These are phyloP conservation scores for Pythium phragmitis DNA, from an alignment of 352 stramenopile species.

Conservation along the genomic window DNA sequence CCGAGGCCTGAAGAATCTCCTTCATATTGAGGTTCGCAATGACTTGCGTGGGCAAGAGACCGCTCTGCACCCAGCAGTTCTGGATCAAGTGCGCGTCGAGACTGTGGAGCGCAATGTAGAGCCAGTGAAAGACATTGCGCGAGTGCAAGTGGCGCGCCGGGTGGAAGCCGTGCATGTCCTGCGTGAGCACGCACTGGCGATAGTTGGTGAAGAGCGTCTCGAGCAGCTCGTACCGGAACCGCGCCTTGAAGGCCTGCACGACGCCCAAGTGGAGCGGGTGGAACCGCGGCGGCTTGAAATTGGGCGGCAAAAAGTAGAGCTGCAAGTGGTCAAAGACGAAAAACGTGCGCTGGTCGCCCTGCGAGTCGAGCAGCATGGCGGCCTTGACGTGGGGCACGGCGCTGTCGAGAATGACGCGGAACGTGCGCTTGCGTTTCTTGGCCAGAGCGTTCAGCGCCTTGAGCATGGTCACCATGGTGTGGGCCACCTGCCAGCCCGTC, in stretches of 20 bases:
- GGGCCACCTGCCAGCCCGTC: conserved; percentile 74
- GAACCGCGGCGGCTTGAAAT: conserved; percentile 72
- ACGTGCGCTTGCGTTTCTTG: conserved; percentile 70
- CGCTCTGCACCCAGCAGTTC: conserved; percentile 72
- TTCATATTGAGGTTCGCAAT: conserved; percentile 72
- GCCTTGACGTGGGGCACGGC: conserved; percentile 83
- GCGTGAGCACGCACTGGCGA: conserved; percentile 44
- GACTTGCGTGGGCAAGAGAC: conserved; percentile 60
- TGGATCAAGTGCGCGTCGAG: conserved; percentile 70
- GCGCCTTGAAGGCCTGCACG: conserved; percentile 78
- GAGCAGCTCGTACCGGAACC: conserved; percentile 76
- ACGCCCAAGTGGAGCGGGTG: conserved; percentile 75
- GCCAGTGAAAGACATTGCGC: conserved; percentile 85
- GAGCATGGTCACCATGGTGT: conserved; percentile 78
- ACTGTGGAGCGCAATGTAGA: conserved; percentile 71
- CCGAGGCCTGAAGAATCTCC: conserved; percentile 34
- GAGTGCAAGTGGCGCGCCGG: conserved; percentile 56
- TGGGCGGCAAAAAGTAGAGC: conserved; percentile 79
- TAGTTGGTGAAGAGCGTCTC: conserved; percentile 75
- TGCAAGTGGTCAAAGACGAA: conserved; percentile 84
- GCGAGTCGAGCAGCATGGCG: conserved; percentile 83
- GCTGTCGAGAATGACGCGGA: conserved; percentile 79
- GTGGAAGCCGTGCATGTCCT: conserved; percentile 52
- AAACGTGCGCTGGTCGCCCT: conserved; percentile 84
- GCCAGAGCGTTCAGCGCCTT: conserved; percentile 76